Evolutionary conservation across 768 basidiomycete genomes (phyloP), one percentile per base, ranked within the genome.

Genomic region (Stropharia rugosoannulata): DNA sequence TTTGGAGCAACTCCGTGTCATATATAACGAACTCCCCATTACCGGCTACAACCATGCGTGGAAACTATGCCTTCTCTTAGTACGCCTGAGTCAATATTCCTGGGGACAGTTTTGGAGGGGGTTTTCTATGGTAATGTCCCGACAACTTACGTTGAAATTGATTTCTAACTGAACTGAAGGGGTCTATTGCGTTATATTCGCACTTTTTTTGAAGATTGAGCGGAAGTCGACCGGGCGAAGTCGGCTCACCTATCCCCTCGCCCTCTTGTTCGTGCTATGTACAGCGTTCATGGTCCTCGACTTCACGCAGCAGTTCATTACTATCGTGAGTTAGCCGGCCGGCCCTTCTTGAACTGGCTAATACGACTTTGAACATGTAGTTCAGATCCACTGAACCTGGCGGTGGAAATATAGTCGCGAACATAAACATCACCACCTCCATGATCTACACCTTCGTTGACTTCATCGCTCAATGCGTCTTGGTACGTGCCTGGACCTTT

Each of bases 31-130:
- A 29, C 7, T 29, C 27, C 7, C 27, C 3, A 7, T 29, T 29
- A 7, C 7, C 27, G 27, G 27, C 27, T 29, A 3, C 27, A 29
- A 29, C 27, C 27, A 29, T 29, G 27, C 27, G 27, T 29, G 27
- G 27, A 29, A 29, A 29, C 19, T 11, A 51, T 46, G 56, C 2
- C 50, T 18, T 42, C n/a, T 13, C 49, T 57, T 22, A 57, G 56
- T 32, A 42, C 49, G 4, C 25, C n/a, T 16, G 56, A 57, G 41
- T 35, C 56, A 5, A 57, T 51, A 5, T 57, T 57, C 18, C 42
- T 57, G 0, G 56, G 56, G 13, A 57, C 56, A 3, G 56, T 57
- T 13, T 50, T 57, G n/a, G 56, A 57, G 44, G 49, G 39, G 11
- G 13, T 41, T n/a, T 51, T 57, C 56, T 57, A 57, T 47, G 56